phyloP scores from a whole-genome alignment of 306 rosid species.

The Pyrus communis region DNA sequence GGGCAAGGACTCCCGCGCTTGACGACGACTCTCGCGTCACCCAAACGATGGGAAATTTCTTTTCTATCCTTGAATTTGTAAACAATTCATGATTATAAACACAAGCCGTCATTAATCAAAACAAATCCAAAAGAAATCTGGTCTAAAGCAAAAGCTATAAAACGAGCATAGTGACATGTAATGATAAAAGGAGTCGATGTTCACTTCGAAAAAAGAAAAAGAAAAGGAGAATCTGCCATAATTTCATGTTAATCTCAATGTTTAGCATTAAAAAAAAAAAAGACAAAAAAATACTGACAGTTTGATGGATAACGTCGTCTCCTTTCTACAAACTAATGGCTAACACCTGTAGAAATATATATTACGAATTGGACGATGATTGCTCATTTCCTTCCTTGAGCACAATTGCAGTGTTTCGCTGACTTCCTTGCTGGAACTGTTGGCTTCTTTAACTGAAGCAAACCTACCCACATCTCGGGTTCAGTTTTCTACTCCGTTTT shows the following conservation, averaged over 20 bases:
- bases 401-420: neutral
- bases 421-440: conserved; percentile 8
- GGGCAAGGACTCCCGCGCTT: neutral
- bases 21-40: neutral
- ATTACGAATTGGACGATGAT: neutral
- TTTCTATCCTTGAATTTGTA: neutral
- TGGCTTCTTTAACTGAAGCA: conserved; percentile 12
- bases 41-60: neutral
- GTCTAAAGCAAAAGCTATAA: neutral
- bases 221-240: neutral
- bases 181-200: neutral
- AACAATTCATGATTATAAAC: neutral
- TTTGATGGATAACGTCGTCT: neutral
- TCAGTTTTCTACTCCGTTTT: conserved; percentile 41
- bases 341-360: neutral
- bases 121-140: neutral
- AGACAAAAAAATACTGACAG: neutral
- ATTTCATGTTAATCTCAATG: neutral
- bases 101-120: neutral
- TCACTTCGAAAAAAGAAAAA: neutral
- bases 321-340: neutral
- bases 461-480: neutral
- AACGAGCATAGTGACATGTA: neutral
- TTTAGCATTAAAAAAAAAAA: neutral
- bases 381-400: neutral